Evolutionary conservation across 768 basidiomycete species (phyloP).

Genomic region (Rhodotorula paludigena): DNA sequence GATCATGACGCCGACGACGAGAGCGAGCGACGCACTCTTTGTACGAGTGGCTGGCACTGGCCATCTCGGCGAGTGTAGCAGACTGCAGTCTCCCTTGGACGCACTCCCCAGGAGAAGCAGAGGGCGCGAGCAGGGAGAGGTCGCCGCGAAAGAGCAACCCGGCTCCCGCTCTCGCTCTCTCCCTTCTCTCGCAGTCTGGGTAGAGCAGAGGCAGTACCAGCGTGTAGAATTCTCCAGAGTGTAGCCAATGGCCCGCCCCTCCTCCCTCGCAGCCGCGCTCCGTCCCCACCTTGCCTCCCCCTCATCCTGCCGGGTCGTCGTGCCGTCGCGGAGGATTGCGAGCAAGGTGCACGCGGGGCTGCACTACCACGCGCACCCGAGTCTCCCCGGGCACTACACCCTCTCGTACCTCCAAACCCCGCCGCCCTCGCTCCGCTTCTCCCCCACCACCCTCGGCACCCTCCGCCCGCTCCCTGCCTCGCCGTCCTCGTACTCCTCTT

Average conservation of each 20-base stretch:
- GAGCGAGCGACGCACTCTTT: neutral
- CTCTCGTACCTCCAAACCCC: constrained; percentile 31
- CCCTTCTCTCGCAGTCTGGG: too few relatives aligned
- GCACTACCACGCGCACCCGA: constrained; percentile 21
- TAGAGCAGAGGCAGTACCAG: too few relatives aligned
- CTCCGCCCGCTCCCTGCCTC: constrained; percentile 8
- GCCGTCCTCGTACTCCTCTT: neutral
- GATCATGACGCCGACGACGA: neutral
- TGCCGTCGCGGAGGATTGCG: neutral
- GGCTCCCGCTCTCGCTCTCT: too few relatives aligned
- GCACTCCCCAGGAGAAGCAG: too few relatives aligned
- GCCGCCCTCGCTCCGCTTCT: constrained; percentile 26
- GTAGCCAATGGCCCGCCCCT: too few relatives aligned
- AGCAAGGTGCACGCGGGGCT: constrained; percentile 20
- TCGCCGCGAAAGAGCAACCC: too few relatives aligned
- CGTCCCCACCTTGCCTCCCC: neutral
- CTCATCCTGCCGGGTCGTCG: neutral
- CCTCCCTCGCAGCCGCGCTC: neutral
- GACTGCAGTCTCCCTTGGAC: neutral
- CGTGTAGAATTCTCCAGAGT: too few relatives aligned
- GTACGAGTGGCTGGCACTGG: neutral
- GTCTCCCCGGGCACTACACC: neutral
- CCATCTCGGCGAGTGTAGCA: neutral
- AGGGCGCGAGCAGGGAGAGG: too few relatives aligned
- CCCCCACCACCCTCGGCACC: constrained; percentile 35